phyloP scores from a whole-genome alignment of 2,329 filamentous ascomycete genomes.

The Blumeriella jaapii region DNA sequence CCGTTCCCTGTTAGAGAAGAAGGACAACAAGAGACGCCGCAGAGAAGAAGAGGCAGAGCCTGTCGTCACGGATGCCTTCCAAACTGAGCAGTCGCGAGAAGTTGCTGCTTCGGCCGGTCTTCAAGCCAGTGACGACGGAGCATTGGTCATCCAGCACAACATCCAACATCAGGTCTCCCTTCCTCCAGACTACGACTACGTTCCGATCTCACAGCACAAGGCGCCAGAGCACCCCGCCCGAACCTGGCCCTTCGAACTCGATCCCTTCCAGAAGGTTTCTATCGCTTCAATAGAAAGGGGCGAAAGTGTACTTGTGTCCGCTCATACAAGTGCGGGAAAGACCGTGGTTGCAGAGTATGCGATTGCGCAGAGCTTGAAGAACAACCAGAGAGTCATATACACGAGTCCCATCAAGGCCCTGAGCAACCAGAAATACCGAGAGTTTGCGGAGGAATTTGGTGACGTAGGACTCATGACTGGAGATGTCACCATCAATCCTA shows the following conservation, averaged over 20 bases:
- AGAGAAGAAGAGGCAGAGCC: conserved; percentile 58
- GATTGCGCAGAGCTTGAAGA: conserved; percentile 91
- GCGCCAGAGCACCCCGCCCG: conserved; percentile 78
- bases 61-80: conserved; percentile 83
- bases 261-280: conserved; percentile 93
- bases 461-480: conserved; percentile 98
- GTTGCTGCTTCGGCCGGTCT: conserved; percentile 48
- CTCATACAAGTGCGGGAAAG: conserved; percentile 95
- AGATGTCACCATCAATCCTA: conserved; percentile 98
- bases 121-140: conserved; percentile 29
- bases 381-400: conserved; percentile 97
- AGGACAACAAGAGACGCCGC: conserved; percentile 50
- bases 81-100: conserved; percentile 89
- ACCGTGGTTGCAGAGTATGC: conserved; percentile 98
- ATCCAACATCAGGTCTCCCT: conserved; percentile 96
- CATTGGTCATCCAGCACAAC: conserved; percentile 86
- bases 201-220: conserved; percentile 91
- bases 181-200: conserved; percentile 85
- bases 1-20: conserved; percentile 33
- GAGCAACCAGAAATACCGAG: conserved; percentile 97
- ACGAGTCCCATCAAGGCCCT: conserved; percentile 98
- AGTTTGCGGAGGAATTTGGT: conserved; percentile 90
- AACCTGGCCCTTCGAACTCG: conserved; percentile 78
- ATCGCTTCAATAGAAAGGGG: conserved; percentile 92
- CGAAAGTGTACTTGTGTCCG: conserved; percentile 92